Evolutionary conservation across 179 eudicot species (phyloP), one percentile per base, ranked within the genome.

Genomic region (Beta macrorhiza): DNA sequence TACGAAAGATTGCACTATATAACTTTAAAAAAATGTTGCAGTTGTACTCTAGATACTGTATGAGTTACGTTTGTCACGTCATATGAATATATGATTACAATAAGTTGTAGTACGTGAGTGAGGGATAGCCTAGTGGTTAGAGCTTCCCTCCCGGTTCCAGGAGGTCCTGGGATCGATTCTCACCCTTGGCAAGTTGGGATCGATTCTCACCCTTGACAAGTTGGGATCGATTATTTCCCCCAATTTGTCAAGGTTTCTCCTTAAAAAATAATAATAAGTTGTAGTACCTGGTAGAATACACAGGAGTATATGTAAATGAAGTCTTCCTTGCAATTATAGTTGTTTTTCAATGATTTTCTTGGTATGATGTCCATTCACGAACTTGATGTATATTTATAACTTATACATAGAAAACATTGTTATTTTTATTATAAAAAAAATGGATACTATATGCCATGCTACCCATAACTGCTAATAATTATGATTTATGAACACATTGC

Each of bases 321-420:
- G 71, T 71, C 29, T n/a, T 16, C 49, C 37, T 52, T 22, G 42
- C 42, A 72, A 8, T 74, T 56, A 17, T 74, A 29, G 49, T 29
- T 74, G 63, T 74, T 45, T 74, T 55, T 56, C 63, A 8, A 55
- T 74, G 37, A 74, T 74, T 1, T 53, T 55, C 5, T 74, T 74
- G 51, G 58, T 53, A 68, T 42, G 11, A 29, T 55, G 77, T 45
- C 56, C 9, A 47, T 70, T 70, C 74, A 70, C 47, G 11, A 17
- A 70, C 17, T 70, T 47, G 74, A 45, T 25, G 25, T 25, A 25
- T 25, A 25, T 25, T 25, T 25, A 25, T 25, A 25, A 25, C 25
- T 25, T 42, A 9, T 45, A 45, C 7, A 2, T 17, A 69, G 2
- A 20, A 3, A 62, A 62, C 7, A 9, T 62, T 62, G 67, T 25